Evolutionary conservation across 805 yeast genomes (phyloP), one percentile per base, ranked within the genome.

Genomic region (Lipomyces yamanashiensis): DNA sequence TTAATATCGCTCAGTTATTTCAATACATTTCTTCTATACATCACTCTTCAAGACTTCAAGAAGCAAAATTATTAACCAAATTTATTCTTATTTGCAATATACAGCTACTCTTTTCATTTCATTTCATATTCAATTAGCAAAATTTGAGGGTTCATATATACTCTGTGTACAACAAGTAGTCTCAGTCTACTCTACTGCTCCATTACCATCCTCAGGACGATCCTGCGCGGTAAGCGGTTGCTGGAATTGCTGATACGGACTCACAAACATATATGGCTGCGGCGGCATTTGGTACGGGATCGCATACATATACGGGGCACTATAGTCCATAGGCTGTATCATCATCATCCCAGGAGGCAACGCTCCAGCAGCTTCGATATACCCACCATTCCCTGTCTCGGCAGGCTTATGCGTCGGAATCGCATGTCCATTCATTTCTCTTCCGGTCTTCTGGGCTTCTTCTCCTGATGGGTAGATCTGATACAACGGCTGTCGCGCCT

Each of bases 281-380:
- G 55, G 33, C n/a, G 55, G 33, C 23, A 52, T 52, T 36, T 52
- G 55, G 23, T 52, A 52, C n/a, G 55, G 55, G 45, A 52, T 52
- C 28, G 44, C 9, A 52, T 52, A 52, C 39, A 52, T 36, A 44
- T 37, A 19, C 34, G 37, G 55, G 12, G 45, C 55, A 15, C 19
- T 52, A 12, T 5, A 52, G 21, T 52, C 55, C 7, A 40, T 47
- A 52, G 55, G 55, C 19, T n/a, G 55, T 47, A 52, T 52, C 40
- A 52, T 52, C 55, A 52, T 52, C 55, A 52, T 52, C 10, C 45
- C 55, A 23, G 55, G 45, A 10, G 34, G 15, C 8, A 15, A 19
- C 7, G 28, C 33, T 4, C 36, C 33, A 15, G 21, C 45, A 37
- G 34, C 55, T 36, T 21, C 45, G 17, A 33, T 15, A 39, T 39